A percentile compares a stretch with the other conserved stretches of the same genome.
These are phyloP conservation scores for Colletotrichum karsti DNA, from an alignment of 2,329 filamentous ascomycete genomes.

Conservation along the genomic window DNA sequence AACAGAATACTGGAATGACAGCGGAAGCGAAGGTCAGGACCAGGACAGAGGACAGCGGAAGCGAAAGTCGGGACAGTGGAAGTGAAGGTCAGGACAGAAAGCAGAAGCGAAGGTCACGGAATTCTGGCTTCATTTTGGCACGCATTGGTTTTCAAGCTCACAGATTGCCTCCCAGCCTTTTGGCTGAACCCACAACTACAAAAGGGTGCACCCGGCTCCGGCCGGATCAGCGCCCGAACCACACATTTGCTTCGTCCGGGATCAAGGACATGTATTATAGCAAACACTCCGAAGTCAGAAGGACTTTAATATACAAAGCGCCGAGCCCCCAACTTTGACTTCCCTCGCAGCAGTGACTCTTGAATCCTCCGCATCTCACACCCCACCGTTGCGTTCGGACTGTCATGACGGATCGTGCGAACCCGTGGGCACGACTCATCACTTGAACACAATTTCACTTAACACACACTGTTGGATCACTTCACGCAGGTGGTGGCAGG, in stretches of 20 bases:
- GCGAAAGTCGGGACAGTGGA: too few relatives aligned
- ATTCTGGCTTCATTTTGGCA: conserved; percentile 24
- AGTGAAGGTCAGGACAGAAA: too few relatives aligned
- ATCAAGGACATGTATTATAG: conserved; percentile 26
- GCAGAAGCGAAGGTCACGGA: conserved; percentile 10
- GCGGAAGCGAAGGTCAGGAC: conserved; percentile 5
- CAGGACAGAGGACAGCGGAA: too few relatives aligned
- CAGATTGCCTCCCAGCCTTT: conserved; percentile 20
- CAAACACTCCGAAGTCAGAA: conserved; percentile 5
- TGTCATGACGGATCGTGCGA: too few relatives aligned
- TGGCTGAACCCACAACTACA: conserved; percentile 14
- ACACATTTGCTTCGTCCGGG: conserved; percentile 14
- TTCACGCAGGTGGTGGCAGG: too few relatives aligned
- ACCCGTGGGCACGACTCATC: too few relatives aligned
- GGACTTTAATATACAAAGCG: conserved; percentile 25
- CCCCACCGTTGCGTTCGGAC: too few relatives aligned
- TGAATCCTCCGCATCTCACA: too few relatives aligned
- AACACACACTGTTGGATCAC: too few relatives aligned
- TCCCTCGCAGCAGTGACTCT: too few relatives aligned
- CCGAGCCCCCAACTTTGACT: conserved; percentile 13
- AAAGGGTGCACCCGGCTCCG: neutral
- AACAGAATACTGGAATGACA: conserved; percentile 23
- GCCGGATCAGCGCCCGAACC: neutral
- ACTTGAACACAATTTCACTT: too few relatives aligned
- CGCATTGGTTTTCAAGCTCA: conserved; percentile 21